These are phyloP conservation scores for Pugionium cornutum DNA, from an alignment of 345 rosid species.

Conservation along the genomic window DNA sequence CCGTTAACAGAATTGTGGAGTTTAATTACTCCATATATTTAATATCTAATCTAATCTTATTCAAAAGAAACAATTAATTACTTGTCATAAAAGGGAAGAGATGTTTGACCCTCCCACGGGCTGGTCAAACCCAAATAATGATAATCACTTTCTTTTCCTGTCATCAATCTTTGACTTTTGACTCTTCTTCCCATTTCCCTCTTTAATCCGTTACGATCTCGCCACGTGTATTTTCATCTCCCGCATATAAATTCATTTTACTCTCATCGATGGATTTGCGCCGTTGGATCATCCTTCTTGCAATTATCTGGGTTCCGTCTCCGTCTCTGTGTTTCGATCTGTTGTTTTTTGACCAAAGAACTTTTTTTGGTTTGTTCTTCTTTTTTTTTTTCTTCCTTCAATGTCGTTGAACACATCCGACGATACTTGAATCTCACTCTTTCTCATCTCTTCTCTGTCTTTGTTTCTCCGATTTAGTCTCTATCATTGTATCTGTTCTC, in stretches of 20 bases:
- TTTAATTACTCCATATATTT: too few species aligned
- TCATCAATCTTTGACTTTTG: constrained; percentile 58
- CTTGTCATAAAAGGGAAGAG: constrained; percentile 14
- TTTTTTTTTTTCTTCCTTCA: constrained; percentile 26
- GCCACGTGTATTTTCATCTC: constrained; percentile 31
- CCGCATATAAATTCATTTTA: background rate
- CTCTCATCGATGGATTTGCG: background rate
- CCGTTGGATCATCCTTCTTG: constrained; percentile 32
- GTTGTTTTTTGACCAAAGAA: constrained; percentile 43
- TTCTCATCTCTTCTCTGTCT: constrained; percentile 14
- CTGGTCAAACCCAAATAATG: constrained; percentile 51
- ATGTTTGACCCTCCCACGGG: constrained; percentile 43
- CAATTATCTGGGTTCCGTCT: constrained; percentile 34
- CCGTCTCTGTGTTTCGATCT: constrained; percentile 37
- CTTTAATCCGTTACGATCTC: constrained; percentile 2
- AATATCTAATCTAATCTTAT: too few species aligned
- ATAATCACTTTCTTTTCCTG: constrained; percentile 45
- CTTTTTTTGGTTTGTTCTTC: background rate
- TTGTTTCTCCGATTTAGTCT: constrained; percentile 16
- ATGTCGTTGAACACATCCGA: constrained; percentile 51
- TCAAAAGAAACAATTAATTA: constrained; percentile 24
- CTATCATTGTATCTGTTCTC: background rate
- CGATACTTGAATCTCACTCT: constrained; percentile 46
- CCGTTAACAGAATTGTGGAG: too few species aligned
- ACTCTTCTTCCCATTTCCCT: constrained; percentile 5